A percentile compares a stretch with the other conserved stretches of the same genome.
These are phyloP conservation scores for Rossbeevera mucosa DNA, from an alignment of 768 basidiomycete genomes.

Conservation along the genomic window DNA sequence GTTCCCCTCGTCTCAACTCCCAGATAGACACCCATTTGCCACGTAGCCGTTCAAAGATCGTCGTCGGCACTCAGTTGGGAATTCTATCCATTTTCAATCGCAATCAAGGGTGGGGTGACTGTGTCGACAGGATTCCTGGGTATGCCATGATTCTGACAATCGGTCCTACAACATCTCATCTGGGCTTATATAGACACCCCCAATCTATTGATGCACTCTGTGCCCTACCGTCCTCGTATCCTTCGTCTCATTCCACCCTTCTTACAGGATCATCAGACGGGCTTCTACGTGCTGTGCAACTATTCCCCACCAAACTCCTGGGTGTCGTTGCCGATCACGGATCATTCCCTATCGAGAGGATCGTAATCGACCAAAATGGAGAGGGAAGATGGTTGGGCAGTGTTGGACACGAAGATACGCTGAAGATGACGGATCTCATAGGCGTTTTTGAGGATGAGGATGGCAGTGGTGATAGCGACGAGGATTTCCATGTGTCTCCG, in stretches of 20 bases:
- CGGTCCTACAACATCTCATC: constrained; percentile 7
- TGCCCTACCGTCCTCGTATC: constrained; percentile 57
- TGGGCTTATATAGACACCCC: constrained; percentile 62
- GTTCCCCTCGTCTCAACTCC: constrained; percentile 15
- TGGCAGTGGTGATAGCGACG: constrained; percentile 26
- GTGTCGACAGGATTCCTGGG: constrained; percentile 88
- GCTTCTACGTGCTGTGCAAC: constrained; percentile 77
- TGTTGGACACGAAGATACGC: constrained; percentile 81
- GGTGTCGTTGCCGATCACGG: constrained; percentile 91
- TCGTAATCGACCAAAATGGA: constrained; percentile 56
- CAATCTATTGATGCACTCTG: constrained; percentile 87
- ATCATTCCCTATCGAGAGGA: constrained; percentile 87
- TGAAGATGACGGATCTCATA: constrained; percentile 81
- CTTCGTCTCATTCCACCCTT: constrained; percentile 62
- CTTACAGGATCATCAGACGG: constrained; percentile 93
- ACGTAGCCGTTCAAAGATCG: constrained; percentile 68
- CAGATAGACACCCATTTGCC: neutral
- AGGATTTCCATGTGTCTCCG: constrained; percentile 17
- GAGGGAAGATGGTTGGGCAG: constrained; percentile 86
- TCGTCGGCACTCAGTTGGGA: constrained; percentile 87
- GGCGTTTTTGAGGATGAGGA: constrained; percentile 55
- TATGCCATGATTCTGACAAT: constrained; percentile 32
- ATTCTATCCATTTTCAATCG: constrained; percentile 88
- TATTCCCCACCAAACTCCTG: constrained; percentile 84
- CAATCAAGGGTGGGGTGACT: constrained; percentile 84